These are phyloP conservation scores for Oldenlandia corymbosa DNA, from an alignment of 257 asterid genomes.

Conservation along the genomic window DNA sequence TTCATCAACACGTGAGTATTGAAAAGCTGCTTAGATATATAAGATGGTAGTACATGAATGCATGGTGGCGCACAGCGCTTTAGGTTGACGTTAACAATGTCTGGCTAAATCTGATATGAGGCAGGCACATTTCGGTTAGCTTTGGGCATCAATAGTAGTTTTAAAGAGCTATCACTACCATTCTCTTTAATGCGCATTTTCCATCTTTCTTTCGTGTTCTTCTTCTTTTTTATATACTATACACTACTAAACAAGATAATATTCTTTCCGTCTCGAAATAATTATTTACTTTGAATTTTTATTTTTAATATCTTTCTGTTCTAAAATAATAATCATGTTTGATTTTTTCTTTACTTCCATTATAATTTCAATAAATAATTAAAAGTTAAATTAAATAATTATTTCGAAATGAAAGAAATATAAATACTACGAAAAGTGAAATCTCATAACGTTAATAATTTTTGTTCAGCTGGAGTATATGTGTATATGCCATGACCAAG, in stretches of 20 bases:
- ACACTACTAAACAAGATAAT: conserved; percentile 13
- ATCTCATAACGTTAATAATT: neutral
- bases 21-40: too few relatives aligned
- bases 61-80: conserved; percentile 1
- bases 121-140: conserved; percentile 9
- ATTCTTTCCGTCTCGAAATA: too few relatives aligned
- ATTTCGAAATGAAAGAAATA: too few relatives aligned
- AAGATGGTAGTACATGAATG: neutral
- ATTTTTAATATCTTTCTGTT: too few relatives aligned
- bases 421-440: too few relatives aligned
- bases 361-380: too few relatives aligned
- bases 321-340: too few relatives aligned
- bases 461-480: neutral
- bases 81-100: conserved; percentile 14
- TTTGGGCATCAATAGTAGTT: neutral
- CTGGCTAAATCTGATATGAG: conserved; percentile 6
- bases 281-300: too few relatives aligned
- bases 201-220: neutral
- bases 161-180: neutral
- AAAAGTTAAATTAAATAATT: too few relatives aligned
- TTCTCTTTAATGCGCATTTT: neutral
- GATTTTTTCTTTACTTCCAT: too few relatives aligned
- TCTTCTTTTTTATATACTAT: too few relatives aligned
- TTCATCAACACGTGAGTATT: conserved; percentile 10
- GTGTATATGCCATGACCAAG: too few relatives aligned